phyloP scores from a whole-genome alignment of 2,329 filamentous ascomycete species.

The Byssothecium circinans region DNA sequence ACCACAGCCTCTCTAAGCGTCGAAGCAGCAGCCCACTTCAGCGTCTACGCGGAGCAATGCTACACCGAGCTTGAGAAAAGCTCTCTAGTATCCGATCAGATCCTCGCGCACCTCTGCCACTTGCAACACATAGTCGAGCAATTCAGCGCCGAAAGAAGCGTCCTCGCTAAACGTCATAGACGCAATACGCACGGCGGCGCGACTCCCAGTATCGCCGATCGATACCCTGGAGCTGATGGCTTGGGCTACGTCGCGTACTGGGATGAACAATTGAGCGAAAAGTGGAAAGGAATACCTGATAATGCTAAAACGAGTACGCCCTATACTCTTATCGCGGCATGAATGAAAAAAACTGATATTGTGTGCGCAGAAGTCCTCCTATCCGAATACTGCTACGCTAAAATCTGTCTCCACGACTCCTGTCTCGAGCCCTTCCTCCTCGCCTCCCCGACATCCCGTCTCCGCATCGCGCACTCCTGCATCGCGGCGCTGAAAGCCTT shows the following conservation, averaged over 20 bases:
- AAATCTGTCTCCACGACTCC: slow-evolving; percentile 10
- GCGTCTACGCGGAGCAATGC: slow-evolving; percentile 12
- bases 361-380: background rate
- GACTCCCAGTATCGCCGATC: background rate
- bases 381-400: slow-evolving; percentile 10
- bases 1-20: slow-evolving; percentile 12
- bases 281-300: slow-evolving; percentile 10
- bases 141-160: slow-evolving; percentile 8
- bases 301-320: slow-evolving; percentile 9
- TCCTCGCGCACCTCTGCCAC: slow-evolving; percentile 6
- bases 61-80: slow-evolving; percentile 6
- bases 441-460: background rate
- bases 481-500: slow-evolving; percentile 5
- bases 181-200: background rate
- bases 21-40: slow-evolving; percentile 9
- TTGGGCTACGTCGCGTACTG: slow-evolving; percentile 7
- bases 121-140: slow-evolving; percentile 12
- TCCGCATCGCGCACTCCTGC: slow-evolving; percentile 7
- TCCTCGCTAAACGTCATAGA: slow-evolving; percentile 5
- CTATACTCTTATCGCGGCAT: background rate
- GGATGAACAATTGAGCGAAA: slow-evolving; percentile 5
- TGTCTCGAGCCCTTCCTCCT: slow-evolving; percentile 14
- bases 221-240: background rate
- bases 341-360: background rate
- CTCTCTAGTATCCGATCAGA: slow-evolving; percentile 7